Percentiles rank a stretch among this genome's conserved stretches.
These are phyloP conservation scores for Cladophialophora exuberans DNA, from an alignment of 2,329 filamentous ascomycete genomes.

Conservation along the genomic window DNA sequence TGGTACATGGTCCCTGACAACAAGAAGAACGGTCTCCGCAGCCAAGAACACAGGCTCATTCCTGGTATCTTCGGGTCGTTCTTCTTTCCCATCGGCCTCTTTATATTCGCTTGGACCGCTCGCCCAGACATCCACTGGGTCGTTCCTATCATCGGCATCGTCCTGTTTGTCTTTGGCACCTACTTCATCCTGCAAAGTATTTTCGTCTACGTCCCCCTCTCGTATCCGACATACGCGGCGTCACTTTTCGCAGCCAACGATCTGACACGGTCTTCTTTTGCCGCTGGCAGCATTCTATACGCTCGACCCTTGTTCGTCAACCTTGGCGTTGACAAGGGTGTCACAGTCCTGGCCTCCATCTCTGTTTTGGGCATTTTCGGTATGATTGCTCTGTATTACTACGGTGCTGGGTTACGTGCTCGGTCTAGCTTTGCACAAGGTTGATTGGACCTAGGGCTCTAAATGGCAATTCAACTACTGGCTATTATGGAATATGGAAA, in stretches of 20 bases:
- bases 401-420: conserved; percentile 57
- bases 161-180: conserved; percentile 39
- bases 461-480: too few relatives aligned
- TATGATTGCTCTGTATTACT: conserved; percentile 63
- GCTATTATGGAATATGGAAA: too few relatives aligned
- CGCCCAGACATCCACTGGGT: conserved; percentile 42
- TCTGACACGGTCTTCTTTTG: conserved; percentile 35
- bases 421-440: conserved; percentile 66
- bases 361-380: conserved; percentile 46
- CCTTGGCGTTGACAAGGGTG: conserved; percentile 42
- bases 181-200: conserved; percentile 31
- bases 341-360: conserved; percentile 41
- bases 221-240: conserved; percentile 29
- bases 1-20: conserved; percentile 56
- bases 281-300: conserved; percentile 41
- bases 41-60: conserved; percentile 54
- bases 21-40: conserved; percentile 50
- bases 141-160: conserved; percentile 44
- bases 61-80: conserved; percentile 59
- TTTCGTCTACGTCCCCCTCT: conserved; percentile 28
- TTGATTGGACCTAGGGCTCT: too few relatives aligned
- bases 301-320: conserved; percentile 38
- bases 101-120: conserved; percentile 50
- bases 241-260: conserved; percentile 32
- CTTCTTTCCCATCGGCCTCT: conserved; percentile 59